A percentile compares a stretch with the other conserved stretches of the same genome.
phyloP scores from a whole-genome alignment of 1,139 yeast genomes.

The Nakaseomyces uthaithaninus region DNA sequence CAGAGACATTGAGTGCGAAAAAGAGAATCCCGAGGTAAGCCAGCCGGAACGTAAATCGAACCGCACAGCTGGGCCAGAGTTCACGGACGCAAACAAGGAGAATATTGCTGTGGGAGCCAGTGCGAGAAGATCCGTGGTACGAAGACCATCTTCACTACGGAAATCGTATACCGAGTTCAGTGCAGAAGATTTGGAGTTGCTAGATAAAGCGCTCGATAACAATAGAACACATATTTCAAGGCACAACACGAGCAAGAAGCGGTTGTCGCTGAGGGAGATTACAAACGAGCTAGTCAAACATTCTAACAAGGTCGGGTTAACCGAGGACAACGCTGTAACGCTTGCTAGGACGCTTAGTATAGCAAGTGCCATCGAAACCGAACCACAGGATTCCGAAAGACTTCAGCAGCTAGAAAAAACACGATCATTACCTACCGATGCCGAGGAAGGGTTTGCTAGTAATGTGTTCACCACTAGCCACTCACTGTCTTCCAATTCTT shows the following conservation, averaged over 20 bases:
- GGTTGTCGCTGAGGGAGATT: slow-evolving; percentile 49
- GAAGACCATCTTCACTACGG: slow-evolving; percentile 31
- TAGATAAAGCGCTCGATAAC: slow-evolving; percentile 1
- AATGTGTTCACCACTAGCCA: slow-evolving; percentile 4
- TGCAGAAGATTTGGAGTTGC: slow-evolving; percentile 10
- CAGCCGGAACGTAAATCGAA: slow-evolving; percentile 7
- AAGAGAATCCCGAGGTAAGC: background rate
- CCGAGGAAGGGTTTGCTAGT: background rate
- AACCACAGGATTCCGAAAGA: slow-evolving; percentile 6
- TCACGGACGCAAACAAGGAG: slow-evolving; percentile 8
- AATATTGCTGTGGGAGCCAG: slow-evolving; percentile 8
- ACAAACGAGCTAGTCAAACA: slow-evolving; percentile 59
- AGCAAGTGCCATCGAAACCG: slow-evolving; percentile 21
- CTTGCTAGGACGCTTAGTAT: slow-evolving; percentile 55
- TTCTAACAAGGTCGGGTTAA: slow-evolving; percentile 64
- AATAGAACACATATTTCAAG: slow-evolving; percentile 9
- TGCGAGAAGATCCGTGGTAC: slow-evolving; percentile 18
- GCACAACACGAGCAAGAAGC: background rate
- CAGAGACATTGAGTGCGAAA: slow-evolving; percentile 28
- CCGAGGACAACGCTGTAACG: slow-evolving; percentile 65
- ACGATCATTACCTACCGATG: slow-evolving; percentile 4
- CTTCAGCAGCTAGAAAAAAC: slow-evolving; percentile 9
- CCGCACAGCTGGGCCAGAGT: slow-evolving; percentile 1
- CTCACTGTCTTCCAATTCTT: slow-evolving; percentile 25
- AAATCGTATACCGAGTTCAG: slow-evolving; percentile 28